Evolutionary conservation across 345 rosid species (phyloP).

Genomic region (Luvunga scandens): DNA sequence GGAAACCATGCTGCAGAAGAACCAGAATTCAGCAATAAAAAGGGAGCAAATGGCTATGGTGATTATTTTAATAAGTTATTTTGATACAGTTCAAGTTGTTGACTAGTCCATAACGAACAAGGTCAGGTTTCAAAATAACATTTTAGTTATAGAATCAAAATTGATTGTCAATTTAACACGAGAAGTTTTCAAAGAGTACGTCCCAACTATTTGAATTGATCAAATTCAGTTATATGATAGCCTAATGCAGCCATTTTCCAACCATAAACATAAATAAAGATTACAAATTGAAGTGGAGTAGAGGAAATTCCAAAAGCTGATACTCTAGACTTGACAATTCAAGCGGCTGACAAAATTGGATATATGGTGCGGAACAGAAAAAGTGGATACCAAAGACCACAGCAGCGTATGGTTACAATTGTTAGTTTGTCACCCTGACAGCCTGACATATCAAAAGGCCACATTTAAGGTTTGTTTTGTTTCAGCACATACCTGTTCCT

Average conservation of each 20-base stretch:
- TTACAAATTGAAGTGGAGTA: neutral
- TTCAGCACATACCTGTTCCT: conserved; percentile 71
- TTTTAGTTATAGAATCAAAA: neutral
- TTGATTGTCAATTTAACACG: neutral
- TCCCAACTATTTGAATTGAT: neutral
- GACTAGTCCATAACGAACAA: neutral
- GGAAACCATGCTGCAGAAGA: neutral
- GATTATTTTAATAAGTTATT: neutral
- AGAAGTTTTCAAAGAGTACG: neutral
- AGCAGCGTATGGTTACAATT: neutral
- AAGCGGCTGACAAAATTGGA: neutral
- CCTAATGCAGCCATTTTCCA: neutral
- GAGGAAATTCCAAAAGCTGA: neutral
- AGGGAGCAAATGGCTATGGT: neutral
- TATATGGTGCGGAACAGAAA: neutral
- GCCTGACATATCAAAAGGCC: neutral
- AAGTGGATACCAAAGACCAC: neutral
- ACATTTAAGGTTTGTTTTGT: neutral
- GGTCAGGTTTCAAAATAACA: neutral
- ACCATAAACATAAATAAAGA: neutral
- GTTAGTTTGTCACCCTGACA: neutral
- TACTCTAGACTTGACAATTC: neutral
- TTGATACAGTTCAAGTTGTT: neutral
- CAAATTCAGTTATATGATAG: neutral
- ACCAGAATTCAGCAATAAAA: neutral